phyloP scores from a whole-genome alignment of 106 monocot genomes.

The Hemerocallis citrina region DNA sequence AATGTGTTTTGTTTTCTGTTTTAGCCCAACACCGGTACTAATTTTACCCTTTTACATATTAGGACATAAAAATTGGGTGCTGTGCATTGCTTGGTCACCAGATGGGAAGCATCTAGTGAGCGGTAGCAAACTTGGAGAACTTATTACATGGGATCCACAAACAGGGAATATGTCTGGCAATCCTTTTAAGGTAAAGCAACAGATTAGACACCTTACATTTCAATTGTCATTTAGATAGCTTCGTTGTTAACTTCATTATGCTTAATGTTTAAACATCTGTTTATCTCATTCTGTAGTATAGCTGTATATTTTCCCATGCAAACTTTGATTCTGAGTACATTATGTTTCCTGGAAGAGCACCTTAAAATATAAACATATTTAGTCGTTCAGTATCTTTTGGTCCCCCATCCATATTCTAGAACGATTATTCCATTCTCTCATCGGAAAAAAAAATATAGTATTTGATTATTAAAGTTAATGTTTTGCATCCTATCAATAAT shows the following conservation, averaged over 20 bases:
- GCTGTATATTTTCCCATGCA: too few relatives aligned
- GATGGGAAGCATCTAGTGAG: conserved; percentile 91
- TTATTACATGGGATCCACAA: conserved; percentile 79
- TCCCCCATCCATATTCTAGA: too few relatives aligned
- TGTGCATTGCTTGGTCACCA: conserved; percentile 88
- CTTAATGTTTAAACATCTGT: background rate
- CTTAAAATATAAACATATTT: too few relatives aligned
- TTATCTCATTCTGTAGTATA: background rate
- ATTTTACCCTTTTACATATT: conserved; percentile 3
- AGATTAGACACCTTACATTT: background rate
- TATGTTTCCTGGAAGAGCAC: too few relatives aligned
- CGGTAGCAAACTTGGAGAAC: conserved; percentile 93
- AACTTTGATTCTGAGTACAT: too few relatives aligned
- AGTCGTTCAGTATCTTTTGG: too few relatives aligned
- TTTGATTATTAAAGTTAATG: too few relatives aligned
- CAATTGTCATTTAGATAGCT: background rate
- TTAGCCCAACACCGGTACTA: background rate
- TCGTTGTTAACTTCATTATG: background rate
- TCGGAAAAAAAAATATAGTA: too few relatives aligned
- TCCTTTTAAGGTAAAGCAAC: conserved; percentile 55
- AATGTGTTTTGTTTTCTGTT: too few relatives aligned
- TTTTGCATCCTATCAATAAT: too few relatives aligned
- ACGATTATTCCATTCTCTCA: too few relatives aligned
- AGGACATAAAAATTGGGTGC: conserved; percentile 99
- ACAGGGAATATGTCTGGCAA: conserved; percentile 68